Base-by-base conservation (phyloP, 441 rosid genomes). In the Capsella rubella region DNA sequence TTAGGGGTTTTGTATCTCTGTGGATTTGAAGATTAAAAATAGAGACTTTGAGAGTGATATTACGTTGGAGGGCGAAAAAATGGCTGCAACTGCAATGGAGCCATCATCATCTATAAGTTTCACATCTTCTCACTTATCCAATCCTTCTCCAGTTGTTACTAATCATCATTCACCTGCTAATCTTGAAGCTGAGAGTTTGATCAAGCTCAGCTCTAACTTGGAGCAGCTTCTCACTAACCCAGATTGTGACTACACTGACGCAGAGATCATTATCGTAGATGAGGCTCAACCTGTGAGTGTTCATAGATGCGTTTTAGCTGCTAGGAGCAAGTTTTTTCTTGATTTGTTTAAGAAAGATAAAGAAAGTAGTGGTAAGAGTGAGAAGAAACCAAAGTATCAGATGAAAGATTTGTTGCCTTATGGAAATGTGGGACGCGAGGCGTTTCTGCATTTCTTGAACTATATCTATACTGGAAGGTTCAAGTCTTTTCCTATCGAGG, bases 251-350 rank as follows among this genome's bases (percentile, higher is more conserved):
- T 92, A 84, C 27, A 86, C 84, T 39, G 99, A 95, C 81, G 92
- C 96, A 74, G 92, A 88, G 53, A 82, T 95, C 59, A 64, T 82
- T n/a, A 82, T 95, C 43, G 91, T 88, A 78, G 93, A 76, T 6
- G 72, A 39, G 21, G 11, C 86, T 12, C 35, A 58, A 2, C 13
- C 59, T 9, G 89, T 95, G 73, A 85, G 95, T 67, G 86, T 88
- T 73, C 95, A 92, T 77, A 76, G 97, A 66, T 92, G 97, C 71
- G 71, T 95, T 71, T 77, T 95, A 81, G 94, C 97, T 15, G 87
- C 91, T 15, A 90, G 97, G 80, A 95, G 98, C 67, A 71, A 56
- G 73, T 90, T 88, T 76, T 85, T 95, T 59, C 71, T 79, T 53
- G 92, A 87, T 0, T 28, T 86, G 42, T 92, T 95, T 76, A 87